Base-by-base conservation (phyloP, 306 rosid genomes). In the Lathyrus aphaca region DNA sequence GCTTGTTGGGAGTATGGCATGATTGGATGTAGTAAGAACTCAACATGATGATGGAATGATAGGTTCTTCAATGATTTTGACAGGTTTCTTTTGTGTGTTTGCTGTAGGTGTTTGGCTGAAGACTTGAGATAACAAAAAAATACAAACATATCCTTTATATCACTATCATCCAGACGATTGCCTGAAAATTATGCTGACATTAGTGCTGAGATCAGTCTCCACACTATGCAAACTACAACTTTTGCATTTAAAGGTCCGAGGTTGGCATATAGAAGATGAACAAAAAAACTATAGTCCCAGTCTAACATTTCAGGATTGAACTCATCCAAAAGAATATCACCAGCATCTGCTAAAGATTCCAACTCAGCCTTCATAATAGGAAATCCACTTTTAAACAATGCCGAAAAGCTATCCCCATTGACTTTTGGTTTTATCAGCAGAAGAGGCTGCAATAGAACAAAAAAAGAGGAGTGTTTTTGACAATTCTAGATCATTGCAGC, bases 351-450 rank as follows among this genome's bases (percentile, higher is more conserved):
- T 44, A 72, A 63, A 8, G 82, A 78, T 71, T 84, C 88, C 96
- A 94, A 90, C 75, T 90, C 96, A 44, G 79, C 64, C 86, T 86
- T 93, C 72, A 93, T 64, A 56, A 86, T 13, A 53, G 92, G 90
- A 72, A 70, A 86, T 59, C 64, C 19, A 68, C 50, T 64, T 79
- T 87, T 86, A 77, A 90, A 85, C 39, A 86, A 32, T 6, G 78
- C 70, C 58, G 75, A 66, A 73, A 77, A 67, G 60, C 69, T 79
- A 56, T 73, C 79, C 76, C 83, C 77, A n/a, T 77, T 66, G 86
- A 96, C 72, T 42, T 71, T 66, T 60, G 75, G 82, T 32, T 55
- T 71, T 54, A 72, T 69, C 64, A 76, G 8, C 62, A 74, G 8
- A 69, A 85, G 75, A 71, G 90, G 72, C 79, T 88, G 90, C 83